Evolutionary conservation across 1,139 yeast species (phyloP).

Genomic region (Scheffersomyces cryptocercus): DNA sequence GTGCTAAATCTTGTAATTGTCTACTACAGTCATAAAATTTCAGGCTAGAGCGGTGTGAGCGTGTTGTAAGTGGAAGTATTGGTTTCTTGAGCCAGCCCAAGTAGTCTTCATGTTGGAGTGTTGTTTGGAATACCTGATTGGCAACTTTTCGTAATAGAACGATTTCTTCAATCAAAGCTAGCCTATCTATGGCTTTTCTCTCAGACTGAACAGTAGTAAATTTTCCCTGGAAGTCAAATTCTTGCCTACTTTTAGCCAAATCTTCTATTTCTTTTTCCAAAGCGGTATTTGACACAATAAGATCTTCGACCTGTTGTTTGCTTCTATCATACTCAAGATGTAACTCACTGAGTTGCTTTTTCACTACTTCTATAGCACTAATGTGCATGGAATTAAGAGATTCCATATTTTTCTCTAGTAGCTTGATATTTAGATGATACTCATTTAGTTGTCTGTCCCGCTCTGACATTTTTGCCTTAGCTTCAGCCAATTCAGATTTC

Average conservation of each 20-base stretch:
- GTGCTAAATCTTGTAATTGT: slow-evolving; percentile 7
- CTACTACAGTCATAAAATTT: slow-evolving; percentile 3
- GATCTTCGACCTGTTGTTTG: slow-evolving; percentile 12
- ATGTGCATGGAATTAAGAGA: slow-evolving; percentile 32
- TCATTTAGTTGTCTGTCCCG: slow-evolving; percentile 39
- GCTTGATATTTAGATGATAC: slow-evolving; percentile 40
- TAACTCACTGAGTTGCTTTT: slow-evolving; percentile 21
- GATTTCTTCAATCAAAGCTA: slow-evolving; percentile 39
- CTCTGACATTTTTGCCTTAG: slow-evolving; percentile 13
- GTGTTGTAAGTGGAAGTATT: slow-evolving; percentile 1
- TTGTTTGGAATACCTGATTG: slow-evolving; percentile 4
- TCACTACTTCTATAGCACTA: slow-evolving; percentile 24
- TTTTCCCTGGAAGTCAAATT: slow-evolving; percentile 13
- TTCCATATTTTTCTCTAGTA: slow-evolving; percentile 43
- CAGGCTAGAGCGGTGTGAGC: neutral
- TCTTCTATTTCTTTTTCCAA: slow-evolving; percentile 12
- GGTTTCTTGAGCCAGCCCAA: slow-evolving; percentile 21
- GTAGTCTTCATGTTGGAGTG: slow-evolving; percentile 8
- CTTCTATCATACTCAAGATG: slow-evolving; percentile 19
- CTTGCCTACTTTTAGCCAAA: neutral
- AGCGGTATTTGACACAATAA: slow-evolving; percentile 16
- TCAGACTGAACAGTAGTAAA: slow-evolving; percentile 32
- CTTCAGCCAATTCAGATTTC: slow-evolving; percentile 5
- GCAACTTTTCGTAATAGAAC: slow-evolving; percentile 31
- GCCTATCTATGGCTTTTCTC: slow-evolving; percentile 28